Evolutionary conservation across 345 rosid species (phyloP), one percentile per base, ranked within the genome.

Genomic region (Draba incana): DNA sequence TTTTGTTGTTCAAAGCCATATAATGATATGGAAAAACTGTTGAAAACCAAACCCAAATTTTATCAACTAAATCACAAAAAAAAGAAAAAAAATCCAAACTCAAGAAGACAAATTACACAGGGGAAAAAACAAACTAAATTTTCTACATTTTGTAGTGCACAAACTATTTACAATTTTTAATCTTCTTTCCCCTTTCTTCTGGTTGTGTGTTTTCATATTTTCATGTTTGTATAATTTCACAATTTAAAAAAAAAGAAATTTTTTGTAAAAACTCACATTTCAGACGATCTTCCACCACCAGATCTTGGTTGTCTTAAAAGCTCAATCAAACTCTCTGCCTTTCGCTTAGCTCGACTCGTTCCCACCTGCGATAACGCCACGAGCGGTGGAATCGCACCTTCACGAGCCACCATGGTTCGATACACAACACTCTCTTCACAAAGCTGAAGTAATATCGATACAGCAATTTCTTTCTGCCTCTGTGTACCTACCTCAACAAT

Each of bases 351-450:
- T 81, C 99, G 89, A 78, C 75, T 84, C 8, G 97, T 84, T 75
- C 92, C 95, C 71, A 88, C 81, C 75, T 91, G 96, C 7, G 97
- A 81, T 57, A 87, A 72, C 51, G 90, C 87, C 35, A 89, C 92
- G 51, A 94, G 75, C n/a, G 97, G 93, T 47, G 99, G 97, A 25
- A 94, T 88, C 23, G 95, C 96, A 57, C 99, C 99, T 81, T 94
- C 99, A 31, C 97, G 87, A 27, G 84, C 83, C 72, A 94, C 95
- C 96, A 86, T 66, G 8, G 89, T 79, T 39, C 97, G 76, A 75
- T 83, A 79, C 44, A 77, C 75, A 35, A 77, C 77, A 66, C 79
- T 91, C 9, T 85, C 92, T 30, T 94, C 95, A 69, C 99, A 91
- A 0, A 94, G 62, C 76, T 80, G 85, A 16, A 91, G 63, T 48